Percentiles rank a stretch among this genome's conserved stretches.
These are phyloP conservation scores for Thymus mandschuricus DNA, from an alignment of 257 asterid genomes.

Conservation along the genomic window DNA sequence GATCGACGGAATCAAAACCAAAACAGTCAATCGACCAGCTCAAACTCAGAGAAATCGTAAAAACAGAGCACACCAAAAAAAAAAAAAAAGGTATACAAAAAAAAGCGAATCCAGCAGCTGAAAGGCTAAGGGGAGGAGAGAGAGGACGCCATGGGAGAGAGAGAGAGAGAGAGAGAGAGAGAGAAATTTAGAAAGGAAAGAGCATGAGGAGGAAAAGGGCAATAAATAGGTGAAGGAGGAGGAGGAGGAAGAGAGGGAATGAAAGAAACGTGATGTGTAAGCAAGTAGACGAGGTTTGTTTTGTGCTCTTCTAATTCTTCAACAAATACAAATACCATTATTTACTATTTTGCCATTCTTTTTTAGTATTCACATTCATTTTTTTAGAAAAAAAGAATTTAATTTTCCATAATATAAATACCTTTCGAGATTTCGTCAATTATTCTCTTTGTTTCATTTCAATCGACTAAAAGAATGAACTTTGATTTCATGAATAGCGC, in stretches of 20 bases:
- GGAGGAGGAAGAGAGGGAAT: neutral
- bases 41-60: neutral
- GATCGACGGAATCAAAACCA: neutral
- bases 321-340: slow-evolving; percentile 33
- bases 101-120: neutral
- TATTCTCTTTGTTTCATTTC: too few relatives aligned
- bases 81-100: slow-evolving; percentile 3
- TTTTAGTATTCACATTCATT: slow-evolving; percentile 4
- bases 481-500: too few relatives aligned
- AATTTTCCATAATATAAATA: neutral
- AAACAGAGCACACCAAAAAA: neutral
- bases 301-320: slow-evolving; percentile 32
- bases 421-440: neutral
- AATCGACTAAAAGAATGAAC: too few relatives aligned
- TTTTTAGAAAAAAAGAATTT: neutral
- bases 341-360: slow-evolving; percentile 33
- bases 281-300: slow-evolving; percentile 49
- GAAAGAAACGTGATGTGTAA: slow-evolving; percentile 58
- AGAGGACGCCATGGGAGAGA: slow-evolving; percentile 28
- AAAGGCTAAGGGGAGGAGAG: slow-evolving; percentile 31
- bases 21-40: neutral
- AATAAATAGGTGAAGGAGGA: slow-evolving; percentile 35
- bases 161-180: slow-evolving; percentile 16
- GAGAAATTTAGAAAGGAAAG: slow-evolving; percentile 24
- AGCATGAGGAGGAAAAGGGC: slow-evolving; percentile 32